A percentile compares a stretch with the other conserved stretches of the same genome.
These are phyloP conservation scores for Rhododendron molle DNA, from an alignment of 148 eudicot genomes.

Conservation along the genomic window DNA sequence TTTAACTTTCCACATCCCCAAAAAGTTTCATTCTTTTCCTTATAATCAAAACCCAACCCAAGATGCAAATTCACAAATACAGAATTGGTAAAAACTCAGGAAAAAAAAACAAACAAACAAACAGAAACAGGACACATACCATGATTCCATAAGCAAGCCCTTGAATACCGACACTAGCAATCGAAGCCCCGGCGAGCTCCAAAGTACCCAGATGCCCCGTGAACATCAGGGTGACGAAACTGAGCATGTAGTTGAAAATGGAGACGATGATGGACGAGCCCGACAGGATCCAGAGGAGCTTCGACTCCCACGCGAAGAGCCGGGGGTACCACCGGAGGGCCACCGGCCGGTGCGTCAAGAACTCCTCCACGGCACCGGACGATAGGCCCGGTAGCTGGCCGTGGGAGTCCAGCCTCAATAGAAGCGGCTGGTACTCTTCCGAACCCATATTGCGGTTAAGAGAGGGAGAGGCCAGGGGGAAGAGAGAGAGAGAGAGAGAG, in stretches of 20 bases:
- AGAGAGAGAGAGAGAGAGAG: background rate
- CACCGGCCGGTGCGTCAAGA: slow-evolving; percentile 38
- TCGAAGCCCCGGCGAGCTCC: slow-evolving; percentile 31
- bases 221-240: slow-evolving; percentile 17
- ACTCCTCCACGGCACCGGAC: slow-evolving; percentile 37
- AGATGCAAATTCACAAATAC: background rate
- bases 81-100: too few relatives aligned
- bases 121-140: slow-evolving; percentile 8
- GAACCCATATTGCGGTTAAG: background rate
- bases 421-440: slow-evolving; percentile 25
- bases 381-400: slow-evolving; percentile 33
- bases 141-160: slow-evolving; percentile 46
- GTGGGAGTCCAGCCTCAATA: slow-evolving; percentile 44
- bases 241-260: slow-evolving; percentile 54
- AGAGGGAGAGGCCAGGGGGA: background rate
- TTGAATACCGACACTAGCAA: slow-evolving; percentile 38
- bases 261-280: slow-evolving; percentile 54
- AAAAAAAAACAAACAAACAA: too few relatives aligned
- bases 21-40: background rate
- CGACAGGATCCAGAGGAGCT: slow-evolving; percentile 51
- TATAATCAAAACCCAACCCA: background rate
- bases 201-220: slow-evolving; percentile 23
- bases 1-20: too few relatives aligned
- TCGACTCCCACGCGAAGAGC: slow-evolving; percentile 52
- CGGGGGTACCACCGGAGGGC: slow-evolving; percentile 38